These are phyloP conservation scores for Lactifluus pinguis DNA, from an alignment of 768 basidiomycete genomes.

Conservation along the genomic window DNA sequence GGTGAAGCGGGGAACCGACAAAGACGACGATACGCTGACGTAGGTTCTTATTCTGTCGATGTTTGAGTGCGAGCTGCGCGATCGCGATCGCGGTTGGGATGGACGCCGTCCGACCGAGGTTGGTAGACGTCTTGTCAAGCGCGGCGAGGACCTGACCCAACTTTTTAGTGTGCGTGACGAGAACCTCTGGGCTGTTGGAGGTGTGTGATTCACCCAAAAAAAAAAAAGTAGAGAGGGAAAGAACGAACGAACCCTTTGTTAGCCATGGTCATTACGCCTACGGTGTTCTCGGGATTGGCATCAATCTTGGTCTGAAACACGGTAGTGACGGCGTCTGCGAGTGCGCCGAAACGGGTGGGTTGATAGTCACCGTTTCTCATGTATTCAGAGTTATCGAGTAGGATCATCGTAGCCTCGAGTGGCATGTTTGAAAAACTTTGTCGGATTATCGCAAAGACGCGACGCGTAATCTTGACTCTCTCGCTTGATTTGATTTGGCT, in stretches of 20 bases:
- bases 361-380: slow-evolving; percentile 93
- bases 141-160: slow-evolving; percentile 83
- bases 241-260: slow-evolving; percentile 68
- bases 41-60: slow-evolving; percentile 96
- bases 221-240: background rate
- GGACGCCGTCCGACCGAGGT: slow-evolving; percentile 76
- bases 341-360: slow-evolving; percentile 83
- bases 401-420: slow-evolving; percentile 95
- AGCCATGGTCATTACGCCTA: slow-evolving; percentile 97
- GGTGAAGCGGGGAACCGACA: slow-evolving; percentile 80
- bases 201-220: too few species aligned
- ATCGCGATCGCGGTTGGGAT: slow-evolving; percentile 87
- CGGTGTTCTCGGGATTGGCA: slow-evolving; percentile 95
- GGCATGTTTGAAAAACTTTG: slow-evolving; percentile 74
- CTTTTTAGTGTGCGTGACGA: slow-evolving; percentile 94
- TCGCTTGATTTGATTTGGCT: background rate
- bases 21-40: slow-evolving; percentile 94
- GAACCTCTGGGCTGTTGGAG: slow-evolving; percentile 71
- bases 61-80: slow-evolving; percentile 93
- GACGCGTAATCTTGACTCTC: too few species aligned
- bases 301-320: slow-evolving; percentile 90
- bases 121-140: slow-evolving; percentile 58
- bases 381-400: slow-evolving; percentile 96
- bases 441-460: background rate
- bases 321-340: slow-evolving; percentile 83